Conservation (phyloP, 345 rosid genomes). For the Pistacia atlantica region DNA sequence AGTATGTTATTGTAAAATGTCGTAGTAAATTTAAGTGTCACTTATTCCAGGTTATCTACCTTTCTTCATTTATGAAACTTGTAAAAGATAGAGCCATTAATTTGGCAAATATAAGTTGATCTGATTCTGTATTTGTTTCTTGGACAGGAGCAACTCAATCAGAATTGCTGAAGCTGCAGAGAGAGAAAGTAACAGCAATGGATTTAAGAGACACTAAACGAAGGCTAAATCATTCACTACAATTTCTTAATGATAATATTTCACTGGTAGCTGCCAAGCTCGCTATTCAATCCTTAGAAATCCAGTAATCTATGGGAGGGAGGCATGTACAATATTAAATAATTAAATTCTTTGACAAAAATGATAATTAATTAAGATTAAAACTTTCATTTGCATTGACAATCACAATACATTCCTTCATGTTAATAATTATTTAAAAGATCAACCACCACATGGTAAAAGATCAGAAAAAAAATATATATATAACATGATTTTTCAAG, state of each 20-base stretch:
- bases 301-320: slow-evolving; percentile 16
- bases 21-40: too few relatives aligned
- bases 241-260: slow-evolving; percentile 51
- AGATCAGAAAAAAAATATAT: too few relatives aligned
- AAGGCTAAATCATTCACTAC: slow-evolving; percentile 62
- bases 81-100: not conserved
- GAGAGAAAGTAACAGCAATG: slow-evolving; percentile 65
- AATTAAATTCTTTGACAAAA: too few relatives aligned
- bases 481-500: too few relatives aligned
- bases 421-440: too few relatives aligned
- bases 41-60: too few relatives aligned
- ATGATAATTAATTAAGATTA: too few relatives aligned
- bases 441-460: too few relatives aligned
- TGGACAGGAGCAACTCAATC: slow-evolving; percentile 59
- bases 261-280: slow-evolving; percentile 78
- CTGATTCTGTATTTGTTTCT: slow-evolving; percentile 10
- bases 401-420: too few relatives aligned
- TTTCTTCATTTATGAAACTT: not conserved
- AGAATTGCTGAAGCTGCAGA: slow-evolving; percentile 61
- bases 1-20: too few relatives aligned
- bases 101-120: not conserved
- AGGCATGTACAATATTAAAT: too few relatives aligned
- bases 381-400: too few relatives aligned
- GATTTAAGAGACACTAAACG: slow-evolving; percentile 54
- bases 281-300: slow-evolving; percentile 72